Conservation (phyloP, 164 flowering plant genomes). For the Berberis thunbergii region DNA sequence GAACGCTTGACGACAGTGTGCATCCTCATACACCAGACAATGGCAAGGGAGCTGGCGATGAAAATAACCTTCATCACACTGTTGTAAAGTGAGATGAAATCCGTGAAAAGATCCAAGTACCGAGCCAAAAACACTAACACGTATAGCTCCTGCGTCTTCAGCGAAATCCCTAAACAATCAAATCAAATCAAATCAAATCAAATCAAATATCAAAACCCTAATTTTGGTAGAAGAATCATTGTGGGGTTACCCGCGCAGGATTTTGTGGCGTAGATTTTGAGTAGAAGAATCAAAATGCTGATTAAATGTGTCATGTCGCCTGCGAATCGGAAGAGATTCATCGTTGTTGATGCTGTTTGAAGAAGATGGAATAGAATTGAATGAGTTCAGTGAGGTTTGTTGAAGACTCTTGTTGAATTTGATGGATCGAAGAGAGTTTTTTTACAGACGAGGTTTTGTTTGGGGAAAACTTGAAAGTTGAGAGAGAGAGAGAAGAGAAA, state of each 20-base stretch:
- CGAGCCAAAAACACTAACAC: constrained; percentile 72
- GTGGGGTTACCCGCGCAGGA: constrained; percentile 58
- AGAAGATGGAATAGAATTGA: too few species aligned
- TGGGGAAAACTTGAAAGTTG: too few species aligned
- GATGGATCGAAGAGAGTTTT: too few species aligned
- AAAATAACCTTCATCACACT: constrained; percentile 84
- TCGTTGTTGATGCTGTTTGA: constrained; percentile 16
- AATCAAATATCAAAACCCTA: constrained; percentile 6
- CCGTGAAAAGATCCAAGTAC: constrained; percentile 75
- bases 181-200: background rate
- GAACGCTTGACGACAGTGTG: constrained; percentile 50
- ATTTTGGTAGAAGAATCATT: background rate
- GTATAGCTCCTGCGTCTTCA: constrained; percentile 89
- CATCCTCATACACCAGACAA: constrained; percentile 80
- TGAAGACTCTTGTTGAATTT: too few species aligned
- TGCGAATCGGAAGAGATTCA: constrained; percentile 77
- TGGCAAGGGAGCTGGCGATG: constrained; percentile 60
- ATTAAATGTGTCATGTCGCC: constrained; percentile 86
- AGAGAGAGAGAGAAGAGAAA: too few species aligned
- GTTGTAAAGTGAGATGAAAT: constrained; percentile 71
- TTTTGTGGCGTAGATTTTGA: constrained; percentile 90
- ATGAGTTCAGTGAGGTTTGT: too few species aligned
- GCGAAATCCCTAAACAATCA: constrained; percentile 55
- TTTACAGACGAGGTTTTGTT: too few species aligned
- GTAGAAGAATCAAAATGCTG: constrained; percentile 69